Conservation (phyloP, 345 rosid genomes). For the Psidium friedrichsthalianum region DNA sequence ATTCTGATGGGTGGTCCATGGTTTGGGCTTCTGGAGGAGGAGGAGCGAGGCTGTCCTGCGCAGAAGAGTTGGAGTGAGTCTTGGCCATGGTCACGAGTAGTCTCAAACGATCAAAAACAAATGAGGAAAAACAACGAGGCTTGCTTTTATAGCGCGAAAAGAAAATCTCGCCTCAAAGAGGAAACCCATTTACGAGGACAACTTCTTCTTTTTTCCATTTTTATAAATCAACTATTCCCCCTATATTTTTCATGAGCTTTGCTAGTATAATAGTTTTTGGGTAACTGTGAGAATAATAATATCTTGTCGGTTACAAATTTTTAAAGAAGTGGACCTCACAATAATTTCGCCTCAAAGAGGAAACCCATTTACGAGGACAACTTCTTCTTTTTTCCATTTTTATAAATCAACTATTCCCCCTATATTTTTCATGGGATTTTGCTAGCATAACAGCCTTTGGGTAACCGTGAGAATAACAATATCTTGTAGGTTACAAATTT, state of each 20-base stretch:
- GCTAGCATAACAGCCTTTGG: too few species aligned
- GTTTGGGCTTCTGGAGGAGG: background rate
- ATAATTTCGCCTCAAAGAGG: background rate
- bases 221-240: background rate
- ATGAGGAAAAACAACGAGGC: background rate
- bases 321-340: too few species aligned
- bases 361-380: background rate
- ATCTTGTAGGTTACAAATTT: too few species aligned
- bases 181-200: background rate
- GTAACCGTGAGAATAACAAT: too few species aligned
- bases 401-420: background rate
- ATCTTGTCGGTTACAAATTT: too few species aligned
- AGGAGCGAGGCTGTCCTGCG: background rate
- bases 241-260: too few species aligned
- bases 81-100: background rate
- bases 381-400: background rate
- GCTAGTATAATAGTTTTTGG: too few species aligned
- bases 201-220: background rate
- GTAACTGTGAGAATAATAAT: too few species aligned
- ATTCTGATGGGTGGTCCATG: background rate
- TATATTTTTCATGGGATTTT: too few species aligned
- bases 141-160: background rate
- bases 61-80: background rate
- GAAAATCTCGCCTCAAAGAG: background rate
- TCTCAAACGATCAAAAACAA: background rate